Conservation (phyloP, 306 rosid genomes). For the Lathyrus aphaca region DNA sequence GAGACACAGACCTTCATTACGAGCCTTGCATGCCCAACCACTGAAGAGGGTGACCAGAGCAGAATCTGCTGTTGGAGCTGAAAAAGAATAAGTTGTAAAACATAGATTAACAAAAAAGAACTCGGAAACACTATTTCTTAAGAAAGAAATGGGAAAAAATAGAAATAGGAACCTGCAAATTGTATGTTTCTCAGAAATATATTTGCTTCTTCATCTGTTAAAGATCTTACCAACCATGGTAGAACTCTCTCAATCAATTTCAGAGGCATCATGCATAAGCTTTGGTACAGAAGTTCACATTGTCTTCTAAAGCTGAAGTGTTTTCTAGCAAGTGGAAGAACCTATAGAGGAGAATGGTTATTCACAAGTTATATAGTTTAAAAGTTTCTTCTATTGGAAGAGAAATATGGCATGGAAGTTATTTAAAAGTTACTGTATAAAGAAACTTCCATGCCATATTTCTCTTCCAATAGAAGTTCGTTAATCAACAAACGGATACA, state of each 20-base stretch:
- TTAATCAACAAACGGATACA: slow-evolving; percentile 22
- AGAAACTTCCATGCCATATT: slow-evolving; percentile 32
- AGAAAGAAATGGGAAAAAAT: slow-evolving; percentile 34
- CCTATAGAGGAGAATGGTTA: slow-evolving; percentile 55
- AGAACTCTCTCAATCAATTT: slow-evolving; percentile 91
- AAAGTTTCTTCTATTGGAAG: too few species aligned
- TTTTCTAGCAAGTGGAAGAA: slow-evolving; percentile 93
- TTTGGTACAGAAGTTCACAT: slow-evolving; percentile 83
- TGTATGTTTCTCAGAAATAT: slow-evolving; percentile 79
- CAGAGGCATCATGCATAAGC: slow-evolving; percentile 97
- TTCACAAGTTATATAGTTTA: slow-evolving; percentile 34
- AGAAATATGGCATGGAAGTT: slow-evolving; percentile 24
- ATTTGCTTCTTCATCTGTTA: slow-evolving; percentile 77
- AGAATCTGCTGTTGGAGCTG: slow-evolving; percentile 88
- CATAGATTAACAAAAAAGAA: slow-evolving; percentile 17
- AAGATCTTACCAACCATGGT: slow-evolving; percentile 90
- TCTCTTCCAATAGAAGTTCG: slow-evolving; percentile 11
- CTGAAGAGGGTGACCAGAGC: slow-evolving; percentile 91
- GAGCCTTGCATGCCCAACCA: slow-evolving; percentile 99
- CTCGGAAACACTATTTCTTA: slow-evolving; percentile 27
- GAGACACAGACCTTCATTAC: slow-evolving; percentile 78
- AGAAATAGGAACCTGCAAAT: slow-evolving; percentile 75
- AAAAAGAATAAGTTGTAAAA: slow-evolving; percentile 51
- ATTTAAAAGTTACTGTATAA: slow-evolving; percentile 24
- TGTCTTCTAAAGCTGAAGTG: slow-evolving; percentile 86